These are phyloP conservation scores for Rhizopogon vinicolor DNA, from an alignment of 768 basidiomycete genomes.

Conservation along the genomic window DNA sequence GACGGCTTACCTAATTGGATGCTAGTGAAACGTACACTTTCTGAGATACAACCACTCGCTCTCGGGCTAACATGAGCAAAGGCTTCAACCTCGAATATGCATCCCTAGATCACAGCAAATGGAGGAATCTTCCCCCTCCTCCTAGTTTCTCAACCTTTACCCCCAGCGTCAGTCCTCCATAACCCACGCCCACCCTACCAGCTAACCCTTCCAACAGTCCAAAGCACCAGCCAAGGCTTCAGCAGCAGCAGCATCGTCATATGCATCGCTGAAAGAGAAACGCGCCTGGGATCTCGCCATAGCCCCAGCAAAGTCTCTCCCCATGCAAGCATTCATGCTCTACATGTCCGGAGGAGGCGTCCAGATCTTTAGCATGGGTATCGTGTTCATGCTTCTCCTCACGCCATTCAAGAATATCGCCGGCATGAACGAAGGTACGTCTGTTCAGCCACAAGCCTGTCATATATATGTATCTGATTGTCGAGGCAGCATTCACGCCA, in stretches of 20 bases:
- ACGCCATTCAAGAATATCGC: slow-evolving; percentile 82
- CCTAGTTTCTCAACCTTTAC: slow-evolving; percentile 58
- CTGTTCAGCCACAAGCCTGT: not conserved
- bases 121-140: slow-evolving; percentile 59
- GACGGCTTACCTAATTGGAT: not conserved
- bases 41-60: not conserved
- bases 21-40: not conserved
- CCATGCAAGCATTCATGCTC: slow-evolving; percentile 98
- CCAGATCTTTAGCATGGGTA: slow-evolving; percentile 96
- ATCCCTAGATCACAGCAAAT: slow-evolving; percentile 36
- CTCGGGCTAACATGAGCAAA: not conserved
- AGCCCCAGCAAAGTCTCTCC: slow-evolving; percentile 82
- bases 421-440: slow-evolving; percentile 72
- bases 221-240: slow-evolving; percentile 33
- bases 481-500: slow-evolving; percentile 62
- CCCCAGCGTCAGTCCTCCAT: slow-evolving; percentile 10
- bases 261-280: slow-evolving; percentile 66
- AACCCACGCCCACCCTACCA: not conserved
- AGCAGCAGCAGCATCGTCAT: slow-evolving; percentile 37
- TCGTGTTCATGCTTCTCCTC: slow-evolving; percentile 88
- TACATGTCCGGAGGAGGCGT: slow-evolving; percentile 98
- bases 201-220: slow-evolving; percentile 30
- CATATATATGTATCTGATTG: not conserved
- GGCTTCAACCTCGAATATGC: slow-evolving; percentile 24
- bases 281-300: slow-evolving; percentile 86